These are phyloP conservation scores for Sarcodon aspratus DNA, from an alignment of 768 basidiomycete species.

Conservation along the genomic window DNA sequence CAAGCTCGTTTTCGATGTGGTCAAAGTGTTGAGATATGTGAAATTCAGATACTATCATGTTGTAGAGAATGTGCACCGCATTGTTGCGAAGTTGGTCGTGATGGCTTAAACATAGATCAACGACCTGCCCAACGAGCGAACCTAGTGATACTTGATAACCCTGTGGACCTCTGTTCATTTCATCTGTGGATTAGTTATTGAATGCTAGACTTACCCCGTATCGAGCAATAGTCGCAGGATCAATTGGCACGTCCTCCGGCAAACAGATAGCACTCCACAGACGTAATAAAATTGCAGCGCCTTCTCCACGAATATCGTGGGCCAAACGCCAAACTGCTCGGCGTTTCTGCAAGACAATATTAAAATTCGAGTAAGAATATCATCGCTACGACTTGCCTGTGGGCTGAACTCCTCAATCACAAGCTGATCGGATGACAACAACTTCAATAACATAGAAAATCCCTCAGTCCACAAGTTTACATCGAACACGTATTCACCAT, in stretches of 20 bases:
- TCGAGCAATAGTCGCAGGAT: constrained; percentile 41
- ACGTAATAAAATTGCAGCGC: constrained; percentile 64
- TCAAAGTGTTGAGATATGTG: constrained; percentile 78
- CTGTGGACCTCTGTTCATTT: constrained; percentile 21
- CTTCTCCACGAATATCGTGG: constrained; percentile 90
- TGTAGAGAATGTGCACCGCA: constrained; percentile 87
- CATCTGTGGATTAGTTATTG: not conserved
- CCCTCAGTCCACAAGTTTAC: constrained; percentile 70
- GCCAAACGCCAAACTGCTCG: constrained; percentile 94
- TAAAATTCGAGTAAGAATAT: not conserved
- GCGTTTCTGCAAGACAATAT: constrained; percentile 51
- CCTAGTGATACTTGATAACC: constrained; percentile 80
- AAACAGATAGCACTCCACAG: constrained; percentile 84
- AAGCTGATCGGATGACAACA: constrained; percentile 83
- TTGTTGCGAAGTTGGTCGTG: constrained; percentile 87
- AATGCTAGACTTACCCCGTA: constrained; percentile 47
- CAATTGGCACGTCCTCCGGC: constrained; percentile 46
- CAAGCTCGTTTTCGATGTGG: constrained; percentile 84
- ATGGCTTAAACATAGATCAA: constrained; percentile 88
- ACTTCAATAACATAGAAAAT: constrained; percentile 71
- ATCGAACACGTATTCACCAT: constrained; percentile 41
- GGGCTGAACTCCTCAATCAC: constrained; percentile 93
- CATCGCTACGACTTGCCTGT: constrained; percentile 41
- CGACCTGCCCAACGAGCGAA: constrained; percentile 78
- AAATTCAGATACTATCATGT: constrained; percentile 92